These are phyloP conservation scores for Naumovozyma castellii DNA, from an alignment of 805 yeast genomes.

Conservation along the genomic window DNA sequence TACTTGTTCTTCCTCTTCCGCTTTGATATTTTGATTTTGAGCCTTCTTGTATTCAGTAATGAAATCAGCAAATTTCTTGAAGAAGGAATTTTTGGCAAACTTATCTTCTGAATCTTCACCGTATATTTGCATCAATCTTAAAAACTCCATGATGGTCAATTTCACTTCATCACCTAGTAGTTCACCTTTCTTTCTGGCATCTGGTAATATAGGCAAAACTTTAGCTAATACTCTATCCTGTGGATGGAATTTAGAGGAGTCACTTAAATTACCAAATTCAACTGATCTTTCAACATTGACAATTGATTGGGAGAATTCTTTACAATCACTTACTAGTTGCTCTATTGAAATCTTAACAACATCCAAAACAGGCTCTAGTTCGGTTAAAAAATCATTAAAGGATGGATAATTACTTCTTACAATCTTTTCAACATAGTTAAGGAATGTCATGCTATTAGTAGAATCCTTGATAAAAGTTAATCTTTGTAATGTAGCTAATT, in stretches of 20 bases:
- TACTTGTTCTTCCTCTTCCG: constrained; percentile 73
- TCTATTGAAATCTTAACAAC: constrained; percentile 75
- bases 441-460: constrained; percentile 73
- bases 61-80: constrained; percentile 71
- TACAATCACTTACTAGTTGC: constrained; percentile 66
- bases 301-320: constrained; percentile 49
- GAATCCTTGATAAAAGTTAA: constrained; percentile 86
- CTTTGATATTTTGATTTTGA: constrained; percentile 62
- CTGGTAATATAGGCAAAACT: constrained; percentile 58
- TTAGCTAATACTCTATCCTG: constrained; percentile 57
- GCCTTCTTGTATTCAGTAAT: constrained; percentile 72
- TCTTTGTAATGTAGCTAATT: constrained; percentile 79
- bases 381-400: constrained; percentile 63
- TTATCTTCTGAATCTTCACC: constrained; percentile 83
- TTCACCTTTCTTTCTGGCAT: constrained; percentile 62
- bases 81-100: constrained; percentile 57
- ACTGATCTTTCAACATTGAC: constrained; percentile 65
- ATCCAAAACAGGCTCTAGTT: constrained; percentile 44
- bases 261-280: constrained; percentile 77
- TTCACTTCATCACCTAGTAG: constrained; percentile 55
- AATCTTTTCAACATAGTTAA: constrained; percentile 85
- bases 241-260: constrained; percentile 71
- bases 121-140: constrained; percentile 64
- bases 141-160: constrained; percentile 55
- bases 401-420: constrained; percentile 81